phyloP scores from a whole-genome alignment of 1,139 yeast genomes.

The Geotrichum bryndzae region DNA sequence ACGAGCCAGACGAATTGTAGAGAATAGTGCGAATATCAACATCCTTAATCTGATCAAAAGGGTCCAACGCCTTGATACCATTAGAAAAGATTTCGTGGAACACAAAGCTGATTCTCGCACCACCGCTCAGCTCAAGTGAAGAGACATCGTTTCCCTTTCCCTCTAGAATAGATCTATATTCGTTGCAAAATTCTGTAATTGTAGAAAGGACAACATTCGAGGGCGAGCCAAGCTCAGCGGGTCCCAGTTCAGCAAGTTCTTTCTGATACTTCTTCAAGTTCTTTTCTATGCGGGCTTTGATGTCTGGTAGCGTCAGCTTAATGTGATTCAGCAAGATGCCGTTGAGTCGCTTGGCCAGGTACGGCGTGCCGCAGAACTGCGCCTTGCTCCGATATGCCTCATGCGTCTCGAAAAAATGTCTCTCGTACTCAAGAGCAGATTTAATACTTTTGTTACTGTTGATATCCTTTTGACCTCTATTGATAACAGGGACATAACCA shows the following conservation, averaged over 20 bases:
- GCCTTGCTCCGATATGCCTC: slow-evolving; percentile 95
- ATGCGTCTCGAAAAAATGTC: slow-evolving; percentile 75
- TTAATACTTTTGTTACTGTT: slow-evolving; percentile 81
- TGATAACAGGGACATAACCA: slow-evolving; percentile 96
- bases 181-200: slow-evolving; percentile 92
- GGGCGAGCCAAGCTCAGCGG: slow-evolving; percentile 78
- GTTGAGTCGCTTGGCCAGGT: slow-evolving; percentile 86
- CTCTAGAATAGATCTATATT: slow-evolving; percentile 82
- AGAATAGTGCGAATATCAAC: slow-evolving; percentile 91
- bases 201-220: slow-evolving; percentile 83
- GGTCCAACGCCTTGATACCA: slow-evolving; percentile 90
- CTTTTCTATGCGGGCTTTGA: slow-evolving; percentile 82
- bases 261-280: slow-evolving; percentile 81
- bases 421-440: slow-evolving; percentile 81
- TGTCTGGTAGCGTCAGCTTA: slow-evolving; percentile 91
- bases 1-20: slow-evolving; percentile 92
- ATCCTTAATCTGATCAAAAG: slow-evolving; percentile 95
- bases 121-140: slow-evolving; percentile 84
- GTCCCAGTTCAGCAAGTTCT: slow-evolving; percentile 68
- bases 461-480: slow-evolving; percentile 96
- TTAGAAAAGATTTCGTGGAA: slow-evolving; percentile 94
- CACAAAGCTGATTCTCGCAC: slow-evolving; percentile 96
- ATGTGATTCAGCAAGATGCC: slow-evolving; percentile 87
- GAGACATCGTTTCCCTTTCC: slow-evolving; percentile 89
- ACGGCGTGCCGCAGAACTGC: slow-evolving; percentile 94